These are phyloP conservation scores for Candida dajiaensis DNA, from an alignment of 805 yeast species.

Conservation along the genomic window DNA sequence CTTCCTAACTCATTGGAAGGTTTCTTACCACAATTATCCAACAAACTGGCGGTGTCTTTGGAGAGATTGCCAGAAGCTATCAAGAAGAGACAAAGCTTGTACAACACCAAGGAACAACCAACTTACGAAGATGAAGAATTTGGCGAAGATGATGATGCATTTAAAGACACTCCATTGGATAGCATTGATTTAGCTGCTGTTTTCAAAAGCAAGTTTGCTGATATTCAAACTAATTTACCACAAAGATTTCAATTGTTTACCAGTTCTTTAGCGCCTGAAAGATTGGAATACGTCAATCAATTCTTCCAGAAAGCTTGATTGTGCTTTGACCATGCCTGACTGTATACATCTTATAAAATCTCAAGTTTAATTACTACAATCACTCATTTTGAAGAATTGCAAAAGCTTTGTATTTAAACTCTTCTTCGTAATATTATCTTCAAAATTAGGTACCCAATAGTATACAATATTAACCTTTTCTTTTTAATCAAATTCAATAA, in stretches of 20 bases:
- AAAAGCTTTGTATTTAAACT: neutral
- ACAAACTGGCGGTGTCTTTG: slow-evolving; percentile 44
- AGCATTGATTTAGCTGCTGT: slow-evolving; percentile 61
- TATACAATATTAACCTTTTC: neutral
- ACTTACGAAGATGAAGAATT: slow-evolving; percentile 8
- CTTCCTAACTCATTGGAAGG: slow-evolving; percentile 31
- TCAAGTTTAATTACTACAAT: neutral
- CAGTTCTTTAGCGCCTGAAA: slow-evolving; percentile 25
- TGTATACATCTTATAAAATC: too few relatives aligned
- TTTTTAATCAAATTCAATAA: neutral
- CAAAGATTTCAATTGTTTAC: slow-evolving; percentile 36
- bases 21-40: slow-evolving; percentile 43
- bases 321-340: too few relatives aligned
- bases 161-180: slow-evolving; percentile 77
- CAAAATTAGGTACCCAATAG: neutral
- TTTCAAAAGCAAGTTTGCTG: slow-evolving; percentile 49
- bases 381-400: neutral
- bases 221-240: slow-evolving; percentile 41
- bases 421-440: neutral
- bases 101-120: slow-evolving; percentile 37
- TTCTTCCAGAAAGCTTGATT: neutral
- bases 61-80: slow-evolving; percentile 69
- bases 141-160: slow-evolving; percentile 62
- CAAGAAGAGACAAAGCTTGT: slow-evolving; percentile 52
- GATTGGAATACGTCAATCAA: slow-evolving; percentile 3